Evolutionary conservation across 2,329 filamentous ascomycete genomes (phyloP).

Genomic region (Microdochium paspali): DNA sequence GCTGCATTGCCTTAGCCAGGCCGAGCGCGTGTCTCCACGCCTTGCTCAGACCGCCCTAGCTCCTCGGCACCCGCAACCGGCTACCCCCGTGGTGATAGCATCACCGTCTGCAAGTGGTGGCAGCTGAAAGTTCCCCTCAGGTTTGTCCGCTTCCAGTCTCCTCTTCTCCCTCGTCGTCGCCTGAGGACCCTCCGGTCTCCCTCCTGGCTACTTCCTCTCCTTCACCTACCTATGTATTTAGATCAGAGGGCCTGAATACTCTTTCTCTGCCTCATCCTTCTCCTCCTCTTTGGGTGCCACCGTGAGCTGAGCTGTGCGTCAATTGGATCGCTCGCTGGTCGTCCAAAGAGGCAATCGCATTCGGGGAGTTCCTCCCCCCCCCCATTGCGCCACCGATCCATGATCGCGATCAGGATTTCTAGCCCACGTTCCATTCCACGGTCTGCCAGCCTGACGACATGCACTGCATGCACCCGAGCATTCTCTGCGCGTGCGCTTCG

Average conservation of each 20-base stretch:
- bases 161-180: background rate
- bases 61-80: background rate
- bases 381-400: too few relatives aligned
- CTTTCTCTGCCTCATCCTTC: too few relatives aligned
- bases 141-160: background rate
- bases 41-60: background rate
- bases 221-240: background rate
- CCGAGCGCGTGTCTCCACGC: background rate
- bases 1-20: background rate
- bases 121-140: background rate
- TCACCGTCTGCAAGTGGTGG: background rate
- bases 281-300: background rate
- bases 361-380: background rate
- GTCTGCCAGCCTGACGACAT: background rate
- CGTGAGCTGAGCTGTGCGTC: background rate
- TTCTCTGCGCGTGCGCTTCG: constrained; percentile 3
- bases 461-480: background rate
- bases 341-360: background rate
- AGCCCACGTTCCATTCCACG: too few relatives aligned
- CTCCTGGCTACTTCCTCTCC: background rate
- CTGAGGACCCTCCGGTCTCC: background rate
- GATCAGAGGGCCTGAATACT: too few relatives aligned
- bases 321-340: background rate
- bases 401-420: too few relatives aligned
- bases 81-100: background rate